Percentiles rank a stretch among this genome's conserved stretches.
Conservation (phyloP, 2,329 filamentous ascomycete species). For the Xylariales sp. region DNA sequence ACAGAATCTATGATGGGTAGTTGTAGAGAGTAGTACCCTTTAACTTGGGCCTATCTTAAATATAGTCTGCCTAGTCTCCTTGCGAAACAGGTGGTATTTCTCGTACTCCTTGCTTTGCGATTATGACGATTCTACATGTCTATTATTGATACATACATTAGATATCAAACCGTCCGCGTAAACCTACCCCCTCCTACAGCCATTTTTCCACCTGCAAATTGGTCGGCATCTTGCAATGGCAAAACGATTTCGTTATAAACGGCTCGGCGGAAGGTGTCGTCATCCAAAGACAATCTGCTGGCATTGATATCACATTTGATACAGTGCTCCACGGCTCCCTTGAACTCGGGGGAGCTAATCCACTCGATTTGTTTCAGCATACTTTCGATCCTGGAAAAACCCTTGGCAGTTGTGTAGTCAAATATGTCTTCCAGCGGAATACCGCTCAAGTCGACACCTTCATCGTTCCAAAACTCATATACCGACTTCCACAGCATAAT, state of each 20-base stretch:
- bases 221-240: conserved; percentile 34
- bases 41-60: too few relatives aligned
- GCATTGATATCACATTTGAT: conserved; percentile 35
- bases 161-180: too few relatives aligned
- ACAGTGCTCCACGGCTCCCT: conserved; percentile 32
- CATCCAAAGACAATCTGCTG: conserved; percentile 25
- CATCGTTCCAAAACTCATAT: conserved; percentile 33
- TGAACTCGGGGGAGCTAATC: conserved; percentile 24
- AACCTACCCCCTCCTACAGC: too few relatives aligned
- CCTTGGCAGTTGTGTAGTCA: conserved; percentile 28
- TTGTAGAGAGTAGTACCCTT: too few relatives aligned
- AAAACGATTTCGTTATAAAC: conserved; percentile 33
- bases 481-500: conserved; percentile 36
- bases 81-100: too few relatives aligned
- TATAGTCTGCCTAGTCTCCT: too few relatives aligned
- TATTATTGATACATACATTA: too few relatives aligned
- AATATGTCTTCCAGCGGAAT: conserved; percentile 28
- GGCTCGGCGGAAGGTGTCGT: conserved; percentile 34
- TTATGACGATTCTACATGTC: too few relatives aligned
- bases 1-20: too few relatives aligned
- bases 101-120: too few relatives aligned
- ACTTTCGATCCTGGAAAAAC: conserved; percentile 24
- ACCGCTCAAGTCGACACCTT: conserved; percentile 15
- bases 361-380: conserved; percentile 30
- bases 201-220: conserved; percentile 24